A percentile compares a stretch with the other conserved stretches of the same genome.
Evolutionary conservation across 345 rosid species (phyloP).

Genomic region (Triadica sebifera): DNA sequence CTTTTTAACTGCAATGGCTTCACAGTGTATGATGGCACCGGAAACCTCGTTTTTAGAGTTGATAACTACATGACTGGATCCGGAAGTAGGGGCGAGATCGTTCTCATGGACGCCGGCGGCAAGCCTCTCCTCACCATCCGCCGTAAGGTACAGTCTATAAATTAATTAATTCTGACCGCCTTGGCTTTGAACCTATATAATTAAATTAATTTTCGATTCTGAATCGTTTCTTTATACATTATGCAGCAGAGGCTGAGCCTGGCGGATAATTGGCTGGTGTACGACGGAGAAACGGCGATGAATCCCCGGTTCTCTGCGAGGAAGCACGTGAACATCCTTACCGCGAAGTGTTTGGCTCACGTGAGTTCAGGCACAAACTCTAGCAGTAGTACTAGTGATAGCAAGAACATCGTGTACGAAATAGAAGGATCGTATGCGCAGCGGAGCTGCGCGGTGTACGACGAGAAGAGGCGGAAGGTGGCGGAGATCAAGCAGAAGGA

Average conservation of each 20-base stretch:
- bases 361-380: conserved; percentile 25
- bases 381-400: not conserved
- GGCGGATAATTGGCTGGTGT: conserved; percentile 75
- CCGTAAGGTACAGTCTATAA: conserved; percentile 57
- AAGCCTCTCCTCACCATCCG: conserved; percentile 89
- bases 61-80: conserved; percentile 69
- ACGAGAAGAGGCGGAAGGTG: conserved; percentile 44
- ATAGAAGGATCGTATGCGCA: conserved; percentile 77
- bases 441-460: conserved; percentile 64
- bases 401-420: conserved; percentile 42
- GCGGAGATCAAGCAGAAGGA: conserved; percentile 75
- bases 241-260: conserved; percentile 57
- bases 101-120: conserved; percentile 92
- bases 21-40: conserved; percentile 72
- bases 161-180: not conserved
- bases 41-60: conserved; percentile 74
- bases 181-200: not conserved
- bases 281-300: conserved; percentile 63
- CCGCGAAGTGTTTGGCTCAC: conserved; percentile 54
- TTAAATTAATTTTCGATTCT: not conserved
- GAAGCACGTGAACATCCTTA: conserved; percentile 50
- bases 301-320: conserved; percentile 54
- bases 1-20: conserved; percentile 94
- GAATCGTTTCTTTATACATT: not conserved
- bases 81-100: conserved; percentile 48